phyloP scores from a whole-genome alignment of 179 eudicot species.

The Pouteria campechiana region DNA sequence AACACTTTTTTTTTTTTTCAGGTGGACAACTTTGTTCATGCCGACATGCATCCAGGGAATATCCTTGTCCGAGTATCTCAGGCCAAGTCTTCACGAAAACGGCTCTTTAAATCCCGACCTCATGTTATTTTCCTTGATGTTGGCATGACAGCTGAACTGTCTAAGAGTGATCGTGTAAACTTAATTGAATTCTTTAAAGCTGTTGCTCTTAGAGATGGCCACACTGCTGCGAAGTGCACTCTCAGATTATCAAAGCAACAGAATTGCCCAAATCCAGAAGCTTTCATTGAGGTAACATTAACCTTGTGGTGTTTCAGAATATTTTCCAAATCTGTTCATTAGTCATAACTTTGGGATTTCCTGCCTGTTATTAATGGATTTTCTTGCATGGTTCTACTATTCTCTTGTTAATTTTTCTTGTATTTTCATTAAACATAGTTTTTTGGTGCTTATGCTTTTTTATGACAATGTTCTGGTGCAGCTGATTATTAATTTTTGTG shows the following conservation, averaged over 20 bases:
- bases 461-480: too few relatives aligned
- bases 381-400: too few relatives aligned
- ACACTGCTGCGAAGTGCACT: constrained; percentile 75
- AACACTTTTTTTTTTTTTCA: constrained; percentile 23
- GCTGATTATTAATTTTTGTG: too few relatives aligned
- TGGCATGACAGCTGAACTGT: constrained; percentile 98
- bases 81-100: constrained; percentile 37
- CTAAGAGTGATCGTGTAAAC: constrained; percentile 49
- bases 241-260: constrained; percentile 76
- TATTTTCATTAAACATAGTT: too few relatives aligned
- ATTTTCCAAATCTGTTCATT: too few relatives aligned
- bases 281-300: constrained; percentile 71
- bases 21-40: constrained; percentile 98
- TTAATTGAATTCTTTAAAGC: constrained; percentile 86
- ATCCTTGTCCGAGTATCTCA: constrained; percentile 67
- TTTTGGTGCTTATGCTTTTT: too few relatives aligned
- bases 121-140: constrained; percentile 88
- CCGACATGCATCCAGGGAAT: constrained; percentile 99
- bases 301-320: not conserved
- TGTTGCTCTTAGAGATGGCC: constrained; percentile 83
- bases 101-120: constrained; percentile 51
- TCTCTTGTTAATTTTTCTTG: too few relatives aligned
- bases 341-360: too few relatives aligned
- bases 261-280: constrained; percentile 76
- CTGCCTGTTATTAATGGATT: too few relatives aligned